Evolutionary conservation across 1,139 yeast species (phyloP), one percentile per base, ranked within the genome.

Genomic region (Citeromyces hawaiiensis): DNA sequence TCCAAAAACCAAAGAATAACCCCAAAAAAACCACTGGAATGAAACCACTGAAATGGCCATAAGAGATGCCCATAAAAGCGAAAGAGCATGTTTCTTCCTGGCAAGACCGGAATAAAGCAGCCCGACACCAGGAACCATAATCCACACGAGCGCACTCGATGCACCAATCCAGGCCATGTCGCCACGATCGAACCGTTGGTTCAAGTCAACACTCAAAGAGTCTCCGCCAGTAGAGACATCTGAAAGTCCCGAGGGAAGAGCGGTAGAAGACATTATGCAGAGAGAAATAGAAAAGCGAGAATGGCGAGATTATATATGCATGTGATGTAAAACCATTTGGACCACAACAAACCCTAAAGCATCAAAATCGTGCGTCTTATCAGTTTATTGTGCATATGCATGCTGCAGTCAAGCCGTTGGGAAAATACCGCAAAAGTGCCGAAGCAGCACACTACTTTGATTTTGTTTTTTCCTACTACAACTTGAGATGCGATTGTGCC

Each of bases 11-110:
- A 91, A 69, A 7, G 96, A 82, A 60, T 83, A 88, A 44, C 97
- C 97, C 96, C 96, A 86, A 65, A 86, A 86, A 61, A 86, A 88
- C 97, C 97, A 88, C 55, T 88, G 96, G 71, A 88, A 86, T 1
- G 81, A 64, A 5, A 87, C 76, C 32, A 88, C 64, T 50, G 91
- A 78, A 17, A 76, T 75, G 13, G 94, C 87, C 83, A 85, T 86
- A 56, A 88, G 65, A 3, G 94, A 79, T n/a, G 95, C 93, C 96
- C 96, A 88, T 44, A 88, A 64, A 42, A 88, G 67, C 9, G 96
- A 82, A 44, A 87, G 65, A 13, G 96, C 95, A 53, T 88, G 96
- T 62, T 86, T 85, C 60, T 87, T 87, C 60, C 97, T 75, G 8
- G 95, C 79, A 47, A 87, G 66, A 48, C 97, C 97, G 29, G 94